Conservation (phyloP, 2,329 filamentous ascomycete genomes). For the Diaporthe caulivora region DNA sequence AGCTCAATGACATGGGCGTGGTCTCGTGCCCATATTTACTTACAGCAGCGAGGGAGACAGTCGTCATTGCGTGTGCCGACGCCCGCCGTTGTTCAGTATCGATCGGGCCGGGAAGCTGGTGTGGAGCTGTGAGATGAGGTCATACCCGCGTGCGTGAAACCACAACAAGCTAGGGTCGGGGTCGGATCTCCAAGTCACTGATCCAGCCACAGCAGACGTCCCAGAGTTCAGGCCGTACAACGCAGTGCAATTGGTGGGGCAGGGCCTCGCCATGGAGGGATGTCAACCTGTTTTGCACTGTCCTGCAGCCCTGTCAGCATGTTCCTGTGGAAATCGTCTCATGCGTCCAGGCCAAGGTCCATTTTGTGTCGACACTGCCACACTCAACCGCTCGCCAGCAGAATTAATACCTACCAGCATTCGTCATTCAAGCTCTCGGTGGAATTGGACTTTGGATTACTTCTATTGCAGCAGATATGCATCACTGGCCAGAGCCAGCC, state of each 20-base stretch:
- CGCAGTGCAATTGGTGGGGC: constrained; percentile 2
- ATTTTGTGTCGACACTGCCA: constrained; percentile 13
- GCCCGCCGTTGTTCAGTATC: background rate
- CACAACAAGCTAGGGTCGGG: background rate
- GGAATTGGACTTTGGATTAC: background rate
- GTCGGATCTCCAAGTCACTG: background rate
- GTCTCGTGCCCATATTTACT: constrained; percentile 12
- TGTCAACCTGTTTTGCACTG: constrained; percentile 10
- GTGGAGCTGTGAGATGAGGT: constrained; percentile 38
- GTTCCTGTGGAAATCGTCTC: constrained; percentile 11
- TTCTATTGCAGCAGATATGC: constrained; percentile 12
- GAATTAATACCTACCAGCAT: background rate
- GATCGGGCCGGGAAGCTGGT: constrained; percentile 3
- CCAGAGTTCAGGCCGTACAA: background rate
- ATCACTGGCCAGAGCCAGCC: background rate
- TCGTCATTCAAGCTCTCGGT: constrained; percentile 4
- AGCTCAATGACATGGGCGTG: background rate
- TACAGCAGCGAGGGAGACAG: background rate
- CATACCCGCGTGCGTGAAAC: constrained; percentile 38
- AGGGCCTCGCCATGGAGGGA: background rate
- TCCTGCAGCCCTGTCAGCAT: background rate
- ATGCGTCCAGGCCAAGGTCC: constrained; percentile 17
- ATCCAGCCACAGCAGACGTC: background rate
- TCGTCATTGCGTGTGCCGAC: background rate
- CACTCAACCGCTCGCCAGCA: background rate